Evolutionary conservation across 257 asterid genomes (phyloP).

Genomic region (Primulina eburnea): DNA sequence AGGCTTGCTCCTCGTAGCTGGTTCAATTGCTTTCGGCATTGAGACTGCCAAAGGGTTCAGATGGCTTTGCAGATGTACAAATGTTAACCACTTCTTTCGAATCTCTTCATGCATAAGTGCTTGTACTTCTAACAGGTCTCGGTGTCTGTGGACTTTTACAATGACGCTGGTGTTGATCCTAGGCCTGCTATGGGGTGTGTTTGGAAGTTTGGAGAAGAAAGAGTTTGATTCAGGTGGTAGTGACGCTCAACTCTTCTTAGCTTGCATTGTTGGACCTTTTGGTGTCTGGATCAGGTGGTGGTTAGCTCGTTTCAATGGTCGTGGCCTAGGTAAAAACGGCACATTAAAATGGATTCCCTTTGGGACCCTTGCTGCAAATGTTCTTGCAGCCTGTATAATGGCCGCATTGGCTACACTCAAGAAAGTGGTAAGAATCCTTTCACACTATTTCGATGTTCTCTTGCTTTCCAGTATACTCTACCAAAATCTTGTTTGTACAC

Average conservation of each 20-base stretch:
- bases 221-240: conserved; percentile 46
- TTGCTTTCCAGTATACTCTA: neutral
- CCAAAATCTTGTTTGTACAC: neutral
- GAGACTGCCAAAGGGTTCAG: conserved; percentile 67
- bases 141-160: conserved; percentile 30
- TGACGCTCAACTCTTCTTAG: conserved; percentile 62
- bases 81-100: conserved; percentile 1
- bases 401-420: conserved; percentile 71
- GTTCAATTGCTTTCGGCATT: conserved; percentile 65
- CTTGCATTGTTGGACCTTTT: conserved; percentile 79
- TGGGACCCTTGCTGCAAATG: conserved; percentile 89
- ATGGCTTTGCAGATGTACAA: conserved; percentile 36
- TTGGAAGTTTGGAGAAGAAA: conserved; percentile 35
- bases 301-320: conserved; percentile 81
- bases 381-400: conserved; percentile 83
- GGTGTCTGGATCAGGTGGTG: conserved; percentile 91
- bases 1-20: conserved; percentile 72
- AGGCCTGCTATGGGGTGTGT: conserved; percentile 47
- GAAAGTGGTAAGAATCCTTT: conserved; percentile 46
- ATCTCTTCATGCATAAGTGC: neutral
- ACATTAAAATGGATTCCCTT: conserved; percentile 74
- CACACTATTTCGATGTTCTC: neutral
- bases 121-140: conserved; percentile 29
- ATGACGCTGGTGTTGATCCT: conserved; percentile 43
- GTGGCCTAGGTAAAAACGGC: conserved; percentile 56